Base-by-base conservation (phyloP, 2,329 filamentous ascomycete genomes). In the Verticillium zaregamsianum region DNA sequence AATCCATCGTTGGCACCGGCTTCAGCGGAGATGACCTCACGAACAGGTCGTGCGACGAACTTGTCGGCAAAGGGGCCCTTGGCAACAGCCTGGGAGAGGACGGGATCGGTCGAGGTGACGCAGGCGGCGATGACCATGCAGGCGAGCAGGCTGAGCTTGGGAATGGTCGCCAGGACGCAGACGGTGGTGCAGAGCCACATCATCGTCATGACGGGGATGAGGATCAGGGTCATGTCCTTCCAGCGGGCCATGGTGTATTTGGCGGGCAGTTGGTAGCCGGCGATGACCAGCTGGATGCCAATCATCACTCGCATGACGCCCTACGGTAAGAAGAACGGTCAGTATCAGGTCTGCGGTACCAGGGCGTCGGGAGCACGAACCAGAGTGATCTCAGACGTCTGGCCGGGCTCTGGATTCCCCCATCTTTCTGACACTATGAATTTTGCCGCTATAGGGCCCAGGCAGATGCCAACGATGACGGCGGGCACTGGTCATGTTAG, bases 61-160 rank as follows among this genome's bases (percentile, higher is more conserved):
- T 86, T 86, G 66, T 88, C 85, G 0, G 86, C 79, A 65, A 89
- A 87, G 0, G 84, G 82, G 0, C 85, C 85, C 68, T 88, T 88
- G 20, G 85, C 86, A 17, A 88, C 79, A 31, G 84, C 83, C 66
- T 87, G 85, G 0, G 84, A 86, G 5, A 88, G 74, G n/a, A 88
- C 77, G 0, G 85, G 85, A 63, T 88, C 86, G 0, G 85, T 88
- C 61, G 80, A 86, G 3, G 85, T 86, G 12, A 87, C 84, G 58
- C 83, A 86, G 0, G 85, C 84, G 2, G 79, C 85, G 63, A 88
- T 85, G 23, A 85, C 84, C 49, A 88, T 73, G 1, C 82, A 79
- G 2, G 82, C 76, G 2, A 86, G 74, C 15, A 86, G 74, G 0
- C 80, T 80, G 11, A 88, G 63, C 28, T 83, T 82, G 0, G 85